Percentiles rank a stretch among this genome's conserved stretches.
Evolutionary conservation across 805 yeast genomes (phyloP).

Genomic region (Cyberlindnera maclurae): DNA sequence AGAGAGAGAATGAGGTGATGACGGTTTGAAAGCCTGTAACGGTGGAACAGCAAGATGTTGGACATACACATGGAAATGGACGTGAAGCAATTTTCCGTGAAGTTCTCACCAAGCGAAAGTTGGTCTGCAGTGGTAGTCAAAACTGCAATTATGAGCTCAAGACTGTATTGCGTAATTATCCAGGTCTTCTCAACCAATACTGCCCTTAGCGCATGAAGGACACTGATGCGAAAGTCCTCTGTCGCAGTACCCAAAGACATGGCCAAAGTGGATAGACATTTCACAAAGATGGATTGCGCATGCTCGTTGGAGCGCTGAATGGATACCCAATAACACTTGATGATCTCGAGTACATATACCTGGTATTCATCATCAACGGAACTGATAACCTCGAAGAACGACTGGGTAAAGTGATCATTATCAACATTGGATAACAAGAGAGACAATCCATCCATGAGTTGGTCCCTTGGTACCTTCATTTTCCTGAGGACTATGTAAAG

Average conservation of each 20-base stretch:
- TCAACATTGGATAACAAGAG: constrained; percentile 7
- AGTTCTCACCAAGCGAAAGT: neutral
- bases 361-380: constrained; percentile 18
- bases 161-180: constrained; percentile 57
- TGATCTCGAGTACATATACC: constrained; percentile 17
- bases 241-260: constrained; percentile 1
- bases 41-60: constrained; percentile 54
- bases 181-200: constrained; percentile 45
- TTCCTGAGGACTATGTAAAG: constrained; percentile 29
- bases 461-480: constrained; percentile 10
- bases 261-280: constrained; percentile 13
- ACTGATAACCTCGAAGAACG: constrained; percentile 13
- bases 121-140: constrained; percentile 24
- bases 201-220: constrained; percentile 27
- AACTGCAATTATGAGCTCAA: constrained; percentile 47
- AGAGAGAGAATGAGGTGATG: constrained; percentile 55
- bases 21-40: constrained; percentile 64
- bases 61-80: constrained; percentile 46
- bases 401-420: constrained; percentile 5
- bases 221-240: neutral
- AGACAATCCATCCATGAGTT: constrained; percentile 19
- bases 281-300: constrained; percentile 7
- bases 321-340: constrained; percentile 10
- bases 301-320: constrained; percentile 8
- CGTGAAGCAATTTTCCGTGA: constrained; percentile 17